Evolutionary conservation across 2,329 filamentous ascomycete genomes (phyloP), one percentile per base, ranked within the genome.

Genomic region (Cordyceps pruinosa): DNA sequence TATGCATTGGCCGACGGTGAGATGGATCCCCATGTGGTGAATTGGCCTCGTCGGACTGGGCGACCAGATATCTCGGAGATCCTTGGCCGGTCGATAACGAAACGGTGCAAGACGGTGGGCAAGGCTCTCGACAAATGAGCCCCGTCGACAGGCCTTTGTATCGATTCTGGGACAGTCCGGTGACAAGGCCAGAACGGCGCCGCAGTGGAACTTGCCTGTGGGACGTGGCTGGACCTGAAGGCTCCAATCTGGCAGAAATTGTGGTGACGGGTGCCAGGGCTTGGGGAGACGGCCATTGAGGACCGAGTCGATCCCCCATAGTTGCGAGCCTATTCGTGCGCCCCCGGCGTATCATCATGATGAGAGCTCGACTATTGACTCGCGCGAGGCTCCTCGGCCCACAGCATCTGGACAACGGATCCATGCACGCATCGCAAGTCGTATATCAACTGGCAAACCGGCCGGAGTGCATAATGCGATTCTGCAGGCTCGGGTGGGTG

Each of bases 341-440:
- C 21, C 28, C 21, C 26, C 19, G 19, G 30, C 5, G 28, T n/a
- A 41, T 41, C 35, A 46, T 28, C 15, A 35, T 39, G 35, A 45
- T 30, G 32, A 26, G 49, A 34, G 26, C 35, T 26, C 35, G 17
- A 35, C 41, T 13, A 30, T 55, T 55, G 51, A 55, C 51, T 55
- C 51, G 52, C 25, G 52, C 30, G 4, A 37, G 2, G 4, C 23
- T 17, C 15, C 13, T 37, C 23, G 52, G 8, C 42, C 52, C 52
- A 47, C 42, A 55, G 42, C 47, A 55, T 55, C 52, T 55, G 25
- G 42, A 30, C 52, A 46, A 39, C 52, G 50, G 39, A 53, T 53
- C 50, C 50, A 42, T 53, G 41, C 34, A 46, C 44, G 23, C 51
- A 54, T 54, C 32, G 51, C 46, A 54, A 26, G 37, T 54, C 41